These are phyloP conservation scores for Coemansia sp. DNA, from an alignment of 192 early-diverging fungal species.

Conservation along the genomic window DNA sequence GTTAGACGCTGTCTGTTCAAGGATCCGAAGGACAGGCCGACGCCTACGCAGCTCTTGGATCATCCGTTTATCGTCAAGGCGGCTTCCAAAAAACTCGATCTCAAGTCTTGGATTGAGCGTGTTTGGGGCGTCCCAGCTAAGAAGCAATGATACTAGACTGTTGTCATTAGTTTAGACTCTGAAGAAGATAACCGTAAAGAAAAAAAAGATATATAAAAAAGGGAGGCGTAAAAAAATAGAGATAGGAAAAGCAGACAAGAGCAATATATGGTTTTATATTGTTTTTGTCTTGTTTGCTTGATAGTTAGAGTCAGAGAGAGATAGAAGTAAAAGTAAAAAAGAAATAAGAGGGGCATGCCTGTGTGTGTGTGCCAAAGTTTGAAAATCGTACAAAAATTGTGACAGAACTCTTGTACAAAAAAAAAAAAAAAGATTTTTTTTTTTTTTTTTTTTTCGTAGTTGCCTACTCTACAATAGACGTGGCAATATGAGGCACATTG, in stretches of 20 bases:
- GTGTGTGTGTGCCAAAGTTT: background rate
- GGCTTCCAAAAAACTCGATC: conserved; percentile 61
- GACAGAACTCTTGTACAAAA: background rate
- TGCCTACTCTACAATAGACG: background rate
- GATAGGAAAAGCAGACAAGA: background rate
- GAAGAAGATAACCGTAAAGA: background rate
- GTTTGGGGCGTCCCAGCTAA: conserved; percentile 62
- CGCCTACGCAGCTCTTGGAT: conserved; percentile 64
- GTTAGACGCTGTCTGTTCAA: conserved; percentile 66
- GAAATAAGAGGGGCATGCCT: background rate
- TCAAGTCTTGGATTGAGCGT: conserved; percentile 70
- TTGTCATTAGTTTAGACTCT: background rate
- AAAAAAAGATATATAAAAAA: background rate
- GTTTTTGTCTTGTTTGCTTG: background rate
- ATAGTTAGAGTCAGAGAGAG: background rate
- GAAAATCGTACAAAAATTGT: background rate
- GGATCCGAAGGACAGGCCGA: conserved; percentile 67
- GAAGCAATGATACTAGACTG: background rate
- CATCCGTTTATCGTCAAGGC: conserved; percentile 72
- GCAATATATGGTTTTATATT: background rate
- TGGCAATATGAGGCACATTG: background rate
- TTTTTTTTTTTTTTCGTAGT: background rate
- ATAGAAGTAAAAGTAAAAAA: background rate
- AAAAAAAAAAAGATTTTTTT: background rate
- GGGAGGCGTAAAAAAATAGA: background rate